Base-by-base conservation (phyloP, 208 protist genomes). In the Naegleria fowleri region DNA sequence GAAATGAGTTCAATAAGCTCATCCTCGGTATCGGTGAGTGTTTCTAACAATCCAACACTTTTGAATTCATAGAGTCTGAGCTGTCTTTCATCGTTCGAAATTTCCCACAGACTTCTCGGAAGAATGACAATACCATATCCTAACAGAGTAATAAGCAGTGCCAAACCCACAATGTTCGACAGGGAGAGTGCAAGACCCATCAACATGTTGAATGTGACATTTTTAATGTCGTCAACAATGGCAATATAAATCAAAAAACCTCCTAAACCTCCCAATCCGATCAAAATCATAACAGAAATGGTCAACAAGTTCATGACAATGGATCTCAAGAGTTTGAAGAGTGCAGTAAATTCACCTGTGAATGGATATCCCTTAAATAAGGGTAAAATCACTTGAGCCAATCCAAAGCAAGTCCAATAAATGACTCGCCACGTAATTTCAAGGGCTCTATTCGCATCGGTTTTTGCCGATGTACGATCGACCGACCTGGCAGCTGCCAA, bases 111-210 rank as follows among this genome's bases (percentile, higher is more conserved):
- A 15, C 1, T 40, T 39, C 75, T 83, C 29, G 75, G 75, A 38
- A 83, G 33, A 22, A 40, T n/a, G 9, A 83, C 75, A 83, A 83
- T 83, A 83, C 75, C 75, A 39, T 83, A 83, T 83, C 75, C 75
- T 1, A 83, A 36, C 13, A 83, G 39, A 19, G 75, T 40, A 39
- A 83, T 83, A 3, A 83, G 33, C 0, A 83, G 33, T 38, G 33
- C 19, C 75, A 83, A n/a, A 40, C 75, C 75, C 13, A 40, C 22
- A n/a, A 83, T 22, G 75, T 83, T 83, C 25, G 75, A 83, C 4
- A 83, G 33, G 1, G n/a, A 40, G 5, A 40, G 75, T 0, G 75
- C 75, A 16, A 83, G 9, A 83, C 75, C 75, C 19, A 83, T 15
- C 3, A 67, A 29, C 55, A 67, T 67, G 55, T 67, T 67, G 22